Percentiles rank a stretch among this genome's conserved stretches.
Evolutionary conservation across 139 green algal species (phyloP).

Genomic region (Coelastrella sp.): DNA sequence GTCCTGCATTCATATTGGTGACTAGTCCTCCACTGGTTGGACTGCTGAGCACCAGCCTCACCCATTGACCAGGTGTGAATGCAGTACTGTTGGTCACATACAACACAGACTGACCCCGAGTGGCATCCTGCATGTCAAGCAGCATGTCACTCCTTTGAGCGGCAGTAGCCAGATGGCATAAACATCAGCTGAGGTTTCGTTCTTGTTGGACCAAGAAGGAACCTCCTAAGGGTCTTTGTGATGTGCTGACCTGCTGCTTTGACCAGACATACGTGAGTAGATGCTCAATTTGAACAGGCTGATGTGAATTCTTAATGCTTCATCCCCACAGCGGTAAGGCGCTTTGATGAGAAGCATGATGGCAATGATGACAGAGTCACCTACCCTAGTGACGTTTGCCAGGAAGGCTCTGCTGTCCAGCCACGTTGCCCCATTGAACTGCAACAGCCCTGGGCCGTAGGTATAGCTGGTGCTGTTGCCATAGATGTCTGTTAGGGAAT

Average conservation of each 20-base stretch:
- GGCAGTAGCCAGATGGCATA: too few species aligned
- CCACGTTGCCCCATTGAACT: conserved; percentile 34
- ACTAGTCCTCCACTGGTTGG: conserved; percentile 33
- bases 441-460: conserved; percentile 25
- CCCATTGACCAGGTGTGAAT: conserved; percentile 33
- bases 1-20: background rate
- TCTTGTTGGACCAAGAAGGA: too few species aligned
- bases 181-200: too few species aligned
- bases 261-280: too few species aligned
- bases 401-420: conserved; percentile 17
- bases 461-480: conserved; percentile 15
- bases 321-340: too few species aligned
- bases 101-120: conserved; percentile 11
- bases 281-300: too few species aligned
- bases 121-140: background rate
- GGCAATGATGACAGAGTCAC: background rate
- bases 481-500: conserved; percentile 20
- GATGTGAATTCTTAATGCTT: too few species aligned
- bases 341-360: too few species aligned
- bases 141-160: too few species aligned
- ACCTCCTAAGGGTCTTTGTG: too few species aligned
- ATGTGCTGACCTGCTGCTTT: too few species aligned
- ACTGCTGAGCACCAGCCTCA: conserved; percentile 8
- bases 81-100: conserved; percentile 36
- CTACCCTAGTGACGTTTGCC: conserved; percentile 39